Conservation (phyloP, 345 rosid species). For the Murraya paniculata region DNA sequence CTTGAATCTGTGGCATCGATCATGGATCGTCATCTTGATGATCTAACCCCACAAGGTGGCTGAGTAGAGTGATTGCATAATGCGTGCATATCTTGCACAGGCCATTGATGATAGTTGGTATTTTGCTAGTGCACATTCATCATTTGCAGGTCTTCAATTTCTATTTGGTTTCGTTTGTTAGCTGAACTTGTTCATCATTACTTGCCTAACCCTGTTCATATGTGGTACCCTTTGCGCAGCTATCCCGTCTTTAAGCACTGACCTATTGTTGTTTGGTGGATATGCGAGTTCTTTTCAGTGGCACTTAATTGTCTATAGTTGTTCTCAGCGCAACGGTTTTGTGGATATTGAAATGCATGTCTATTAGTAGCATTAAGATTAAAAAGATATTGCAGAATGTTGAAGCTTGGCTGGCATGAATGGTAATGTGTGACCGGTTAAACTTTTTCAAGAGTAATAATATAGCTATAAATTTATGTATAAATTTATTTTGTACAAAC, state of each 20-base stretch:
- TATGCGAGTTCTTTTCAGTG: background rate
- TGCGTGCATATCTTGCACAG: background rate
- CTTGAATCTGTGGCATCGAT: conserved; percentile 45
- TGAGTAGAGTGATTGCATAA: conserved; percentile 3
- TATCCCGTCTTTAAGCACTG: background rate
- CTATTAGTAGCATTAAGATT: too few relatives aligned
- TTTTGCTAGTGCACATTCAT: background rate
- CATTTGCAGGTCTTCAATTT: background rate
- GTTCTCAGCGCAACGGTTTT: background rate
- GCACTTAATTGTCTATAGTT: background rate
- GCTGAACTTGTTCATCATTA: background rate
- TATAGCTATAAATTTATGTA: too few relatives aligned
- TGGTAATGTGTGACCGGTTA: background rate
- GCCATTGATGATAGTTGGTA: background rate
- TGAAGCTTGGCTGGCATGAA: background rate
- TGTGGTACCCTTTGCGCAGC: background rate
- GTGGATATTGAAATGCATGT: too few relatives aligned
- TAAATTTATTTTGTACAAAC: too few relatives aligned
- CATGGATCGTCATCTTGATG: conserved; percentile 53
- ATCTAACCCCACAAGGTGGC: conserved; percentile 14
- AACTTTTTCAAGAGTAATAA: too few relatives aligned
- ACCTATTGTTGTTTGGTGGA: background rate
- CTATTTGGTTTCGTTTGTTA: background rate
- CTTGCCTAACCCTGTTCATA: background rate
- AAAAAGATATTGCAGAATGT: background rate